Conservation (phyloP, 768 basidiomycete species). For the Boletellus ananiceps region DNA sequence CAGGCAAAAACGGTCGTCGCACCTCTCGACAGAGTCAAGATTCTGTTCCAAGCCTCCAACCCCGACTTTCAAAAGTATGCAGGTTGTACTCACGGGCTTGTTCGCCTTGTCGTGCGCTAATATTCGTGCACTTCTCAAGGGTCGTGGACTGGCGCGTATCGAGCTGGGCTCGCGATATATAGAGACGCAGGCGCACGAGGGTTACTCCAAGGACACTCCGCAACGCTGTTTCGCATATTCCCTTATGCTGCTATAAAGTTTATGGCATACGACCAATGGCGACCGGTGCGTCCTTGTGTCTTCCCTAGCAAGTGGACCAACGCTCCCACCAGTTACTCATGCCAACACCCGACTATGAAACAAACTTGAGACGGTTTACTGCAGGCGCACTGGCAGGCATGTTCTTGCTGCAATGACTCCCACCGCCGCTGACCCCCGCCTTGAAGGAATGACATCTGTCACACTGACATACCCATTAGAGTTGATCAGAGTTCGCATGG, state of each 20-base stretch:
- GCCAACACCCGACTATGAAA: constrained; percentile 76
- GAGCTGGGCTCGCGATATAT: constrained; percentile 73
- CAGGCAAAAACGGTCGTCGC: constrained; percentile 95
- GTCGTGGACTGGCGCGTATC: constrained; percentile 79
- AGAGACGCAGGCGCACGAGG: constrained; percentile 65
- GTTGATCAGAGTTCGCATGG: constrained; percentile 92
- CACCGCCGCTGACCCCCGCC: background rate
- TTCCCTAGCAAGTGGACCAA: background rate
- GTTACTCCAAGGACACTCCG: constrained; percentile 93
- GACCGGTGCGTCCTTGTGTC: constrained; percentile 47
- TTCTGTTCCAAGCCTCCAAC: constrained; percentile 96
- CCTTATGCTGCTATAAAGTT: constrained; percentile 98
- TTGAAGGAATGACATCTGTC: constrained; percentile 78
- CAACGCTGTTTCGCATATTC: constrained; percentile 89
- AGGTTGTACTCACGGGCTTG: constrained; percentile 43
- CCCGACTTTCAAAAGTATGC: constrained; percentile 92
- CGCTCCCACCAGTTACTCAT: constrained; percentile 62
- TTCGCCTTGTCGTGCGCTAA: constrained; percentile 23
- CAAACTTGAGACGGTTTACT: constrained; percentile 71
- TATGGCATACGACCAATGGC: constrained; percentile 90
- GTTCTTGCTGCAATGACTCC: constrained; percentile 14
- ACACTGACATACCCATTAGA: constrained; percentile 95
- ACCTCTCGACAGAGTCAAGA: constrained; percentile 96
- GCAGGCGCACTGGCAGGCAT: constrained; percentile 87
- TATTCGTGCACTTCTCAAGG: constrained; percentile 43